Base-by-base conservation (phyloP, 208 protist genomes). In the Borovskyia barvae region DNA sequence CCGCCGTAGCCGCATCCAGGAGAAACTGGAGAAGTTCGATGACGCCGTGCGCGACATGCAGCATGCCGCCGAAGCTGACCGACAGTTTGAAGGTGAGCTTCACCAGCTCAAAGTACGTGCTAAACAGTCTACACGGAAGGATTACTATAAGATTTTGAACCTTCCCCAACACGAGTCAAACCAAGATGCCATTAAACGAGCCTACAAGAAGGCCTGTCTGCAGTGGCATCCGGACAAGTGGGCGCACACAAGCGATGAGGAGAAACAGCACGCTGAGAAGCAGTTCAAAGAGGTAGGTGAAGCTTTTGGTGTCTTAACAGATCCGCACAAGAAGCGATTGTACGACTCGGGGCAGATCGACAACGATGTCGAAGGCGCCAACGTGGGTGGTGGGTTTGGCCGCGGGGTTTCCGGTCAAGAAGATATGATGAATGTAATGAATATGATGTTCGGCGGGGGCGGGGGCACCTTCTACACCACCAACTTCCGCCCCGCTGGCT, bases 211-310 rank as follows among this genome's bases (percentile, higher is more conserved):
- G 64, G 75, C 71, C 35, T 90, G 82, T 9, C 67, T 96, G 53
- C 81, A 82, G 69, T 96, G 87, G 81, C 94, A 98, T 71, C 94
- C 94, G n/a, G 94, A 97, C 65, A 93, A 88, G 69, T 96, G 90
- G 90, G 75, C 75, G 24, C 66, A 80, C 51, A 84, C 85, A 6
- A 83, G 60, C 45, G 71, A 85, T 33, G 76, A 90, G 39, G 80
- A 96, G 60, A 85, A 85, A 49, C 26, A 53, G 36, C 66, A 84
- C 45, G 92, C 92, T 0, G 90, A 95, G 77, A 70, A 58, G 50
- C 80, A 87, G 69, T 97, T 97, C 59, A 96, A 96, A 54, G 87
- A 94, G 57, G 66, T 97, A 22, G 76, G 74, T 47, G 80, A 91
- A 52, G 89, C 92, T 8, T 92, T 90, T 67, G 82, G 66, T 11